Evolutionary conservation across 163 green algal species (phyloP), one percentile per base, ranked within the genome.

Genomic region (Prototheca wickerhamii): DNA sequence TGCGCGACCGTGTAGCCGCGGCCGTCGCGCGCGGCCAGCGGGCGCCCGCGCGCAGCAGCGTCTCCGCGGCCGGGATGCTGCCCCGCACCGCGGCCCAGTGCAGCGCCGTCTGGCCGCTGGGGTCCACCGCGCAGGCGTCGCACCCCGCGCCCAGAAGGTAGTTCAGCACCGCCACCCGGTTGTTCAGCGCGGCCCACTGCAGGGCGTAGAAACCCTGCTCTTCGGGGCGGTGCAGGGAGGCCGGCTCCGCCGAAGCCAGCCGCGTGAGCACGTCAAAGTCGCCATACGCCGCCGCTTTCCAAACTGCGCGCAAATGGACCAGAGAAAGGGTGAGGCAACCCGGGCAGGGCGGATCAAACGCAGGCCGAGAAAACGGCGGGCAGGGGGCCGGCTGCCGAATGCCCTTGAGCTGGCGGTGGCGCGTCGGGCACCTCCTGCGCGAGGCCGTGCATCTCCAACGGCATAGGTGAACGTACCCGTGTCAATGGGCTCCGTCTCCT

Each of bases 181-280:
- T 96, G 85, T 98, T 98, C 21, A 98, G 76, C 5, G 91, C 87
- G 2, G 89, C 91, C 91, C 91, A 98, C 62, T 98, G 91, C n/a
- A 96, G 74, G 4, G 86, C 80, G 59, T 68, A 83, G 68, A 90
- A 95, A 8, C 91, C 82, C 65, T 85, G 69, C 51, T 83, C 81
- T 51, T 95, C 87, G 5, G 82, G 76, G 31, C 62, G 56, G 44
- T 63, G 49, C 26, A 81, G 40, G 6, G 52, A 26, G 10, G 62
- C 35, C 3, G 82, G 73, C 34, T 88, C 77, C 5, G 72, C 56
- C 34, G 83, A 71, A 5, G 86, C 42, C 51, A 88, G 86, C 15
- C 65, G 37, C 28, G 68, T 60, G 2, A 94, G 74, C 63, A 75
- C 78, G 30, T 93, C 85, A 30, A 89, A 81, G 64, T 94, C 83